Conservation (phyloP, 2,329 filamentous ascomycete genomes). For the Hymenoscyphus albidus region DNA sequence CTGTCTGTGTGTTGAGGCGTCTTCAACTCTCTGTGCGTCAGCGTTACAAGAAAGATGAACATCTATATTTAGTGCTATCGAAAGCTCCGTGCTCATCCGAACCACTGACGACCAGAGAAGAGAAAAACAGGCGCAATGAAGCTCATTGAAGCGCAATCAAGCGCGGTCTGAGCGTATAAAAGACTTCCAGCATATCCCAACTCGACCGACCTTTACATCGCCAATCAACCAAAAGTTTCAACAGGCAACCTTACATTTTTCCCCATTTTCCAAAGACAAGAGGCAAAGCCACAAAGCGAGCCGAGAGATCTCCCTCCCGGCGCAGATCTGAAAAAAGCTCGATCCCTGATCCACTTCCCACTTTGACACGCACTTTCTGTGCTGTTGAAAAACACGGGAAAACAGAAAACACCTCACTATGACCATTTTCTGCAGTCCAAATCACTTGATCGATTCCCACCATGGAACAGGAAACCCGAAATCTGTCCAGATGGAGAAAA, state of each 20-base stretch:
- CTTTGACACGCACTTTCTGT: slow-evolving; percentile 1
- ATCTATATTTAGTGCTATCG: background rate
- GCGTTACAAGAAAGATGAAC: background rate
- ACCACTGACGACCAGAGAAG: background rate
- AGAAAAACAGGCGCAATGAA: background rate
- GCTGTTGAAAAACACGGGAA: background rate
- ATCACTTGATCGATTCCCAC: background rate
- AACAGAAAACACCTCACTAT: background rate
- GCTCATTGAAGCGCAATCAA: background rate
- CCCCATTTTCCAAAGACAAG: background rate
- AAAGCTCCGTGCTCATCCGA: background rate
- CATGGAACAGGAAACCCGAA: background rate
- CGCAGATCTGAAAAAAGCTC: background rate
- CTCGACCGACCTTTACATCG: background rate
- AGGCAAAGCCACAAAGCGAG: background rate
- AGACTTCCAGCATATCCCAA: background rate
- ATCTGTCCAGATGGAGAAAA: background rate
- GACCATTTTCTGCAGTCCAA: background rate
- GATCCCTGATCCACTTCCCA: background rate
- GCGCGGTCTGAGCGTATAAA: slow-evolving; percentile 2
- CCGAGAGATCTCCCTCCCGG: slow-evolving; percentile 2
- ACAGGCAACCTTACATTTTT: background rate
- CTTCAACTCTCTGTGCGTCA: background rate
- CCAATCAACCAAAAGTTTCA: background rate
- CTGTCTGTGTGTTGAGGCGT: background rate